These are phyloP conservation scores for Xylariaceae sp. DNA, from an alignment of 2,329 filamentous ascomycete species.

Conservation along the genomic window DNA sequence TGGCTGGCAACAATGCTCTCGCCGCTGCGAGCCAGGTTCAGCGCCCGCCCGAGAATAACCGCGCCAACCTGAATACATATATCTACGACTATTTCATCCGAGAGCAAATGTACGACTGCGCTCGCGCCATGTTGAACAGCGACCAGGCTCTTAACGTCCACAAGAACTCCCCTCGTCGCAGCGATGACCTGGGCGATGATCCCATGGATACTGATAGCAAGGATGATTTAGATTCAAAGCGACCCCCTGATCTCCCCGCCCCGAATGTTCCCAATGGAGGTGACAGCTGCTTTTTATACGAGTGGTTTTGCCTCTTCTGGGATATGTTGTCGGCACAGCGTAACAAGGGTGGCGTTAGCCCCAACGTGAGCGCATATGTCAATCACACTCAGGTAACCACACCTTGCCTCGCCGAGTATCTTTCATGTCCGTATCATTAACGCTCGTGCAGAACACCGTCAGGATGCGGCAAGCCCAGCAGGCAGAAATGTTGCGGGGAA, in stretches of 20 bases:
- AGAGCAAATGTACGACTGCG: constrained; percentile 78
- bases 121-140: constrained; percentile 66
- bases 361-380: constrained; percentile 70
- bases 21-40: constrained; percentile 32
- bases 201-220: constrained; percentile 81
- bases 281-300: constrained; percentile 83
- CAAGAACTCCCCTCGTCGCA: constrained; percentile 66
- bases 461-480: constrained; percentile 70
- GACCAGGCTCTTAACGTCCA: constrained; percentile 63
- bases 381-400: constrained; percentile 72
- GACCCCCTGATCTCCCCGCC: constrained; percentile 74
- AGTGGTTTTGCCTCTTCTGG: constrained; percentile 98
- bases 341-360: constrained; percentile 56
- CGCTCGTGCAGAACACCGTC: constrained; percentile 45
- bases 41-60: constrained; percentile 39
- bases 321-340: constrained; percentile 87
- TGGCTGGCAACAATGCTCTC: constrained; percentile 57
- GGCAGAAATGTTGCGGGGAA: constrained; percentile 70
- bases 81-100: constrained; percentile 91
- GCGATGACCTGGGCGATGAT: constrained; percentile 68
- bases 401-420: constrained; percentile 10
- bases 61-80: constrained; percentile 71
- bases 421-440: constrained; percentile 41
- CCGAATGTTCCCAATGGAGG: constrained; percentile 63
- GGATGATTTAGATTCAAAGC: constrained; percentile 69